Percentiles rank a stretch among this genome's conserved stretches.
phyloP scores from a whole-genome alignment of 2,329 filamentous ascomycete species.

The Cercospora sp. region DNA sequence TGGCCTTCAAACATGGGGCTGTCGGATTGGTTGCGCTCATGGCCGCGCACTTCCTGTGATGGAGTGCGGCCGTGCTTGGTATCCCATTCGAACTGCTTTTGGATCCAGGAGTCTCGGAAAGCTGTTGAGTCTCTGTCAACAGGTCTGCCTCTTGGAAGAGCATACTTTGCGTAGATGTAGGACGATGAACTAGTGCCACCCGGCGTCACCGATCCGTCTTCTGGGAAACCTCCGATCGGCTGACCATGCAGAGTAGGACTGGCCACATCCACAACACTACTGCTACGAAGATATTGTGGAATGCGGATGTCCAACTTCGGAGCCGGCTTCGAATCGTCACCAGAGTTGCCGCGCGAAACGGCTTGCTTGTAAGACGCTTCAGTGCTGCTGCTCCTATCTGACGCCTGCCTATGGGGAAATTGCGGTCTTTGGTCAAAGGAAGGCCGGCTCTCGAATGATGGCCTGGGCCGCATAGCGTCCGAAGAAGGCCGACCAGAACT shows the following conservation, averaged over 20 bases:
- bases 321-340: slow-evolving; percentile 31
- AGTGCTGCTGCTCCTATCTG: slow-evolving; percentile 33
- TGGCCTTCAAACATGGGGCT: slow-evolving; percentile 11
- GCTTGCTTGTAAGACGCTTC: slow-evolving; percentile 27
- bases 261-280: slow-evolving; percentile 9
- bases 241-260: slow-evolving; percentile 18
- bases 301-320: slow-evolving; percentile 4
- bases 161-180: slow-evolving; percentile 84
- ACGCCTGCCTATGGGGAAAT: slow-evolving; percentile 28
- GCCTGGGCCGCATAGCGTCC: slow-evolving; percentile 35
- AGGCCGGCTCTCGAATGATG: slow-evolving; percentile 41
- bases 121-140: slow-evolving; percentile 68
- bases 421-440: slow-evolving; percentile 30
- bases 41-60: slow-evolving; percentile 10
- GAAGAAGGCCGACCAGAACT: slow-evolving; percentile 52
- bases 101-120: slow-evolving; percentile 53
- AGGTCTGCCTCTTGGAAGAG: slow-evolving; percentile 77
- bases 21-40: slow-evolving; percentile 28
- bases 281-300: not conserved
- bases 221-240: slow-evolving; percentile 2
- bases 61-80: slow-evolving; percentile 25
- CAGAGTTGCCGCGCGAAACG: slow-evolving; percentile 43
- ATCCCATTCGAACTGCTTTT: slow-evolving; percentile 63
- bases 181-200: slow-evolving; percentile 54
- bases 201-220: slow-evolving; percentile 14